Base-by-base conservation (phyloP, 345 rosid species). In the Isatis tinctoria region DNA sequence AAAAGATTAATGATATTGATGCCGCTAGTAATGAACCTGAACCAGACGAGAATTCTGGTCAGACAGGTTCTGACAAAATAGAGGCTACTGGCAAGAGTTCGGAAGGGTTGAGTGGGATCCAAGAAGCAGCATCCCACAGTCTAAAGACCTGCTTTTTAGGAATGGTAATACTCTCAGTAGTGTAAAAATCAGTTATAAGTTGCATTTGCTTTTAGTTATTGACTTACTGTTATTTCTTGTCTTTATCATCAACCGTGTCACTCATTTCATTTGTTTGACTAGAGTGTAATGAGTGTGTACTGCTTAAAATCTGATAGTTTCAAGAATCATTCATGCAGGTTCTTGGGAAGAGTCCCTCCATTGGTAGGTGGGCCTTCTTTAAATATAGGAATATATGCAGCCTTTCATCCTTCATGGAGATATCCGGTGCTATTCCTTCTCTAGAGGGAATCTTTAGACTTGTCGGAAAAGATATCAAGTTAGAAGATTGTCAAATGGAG, bases 351-450 rank as follows among this genome's bases (percentile, higher is more conserved):
- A 80, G 78, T 63, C 79, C 83, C 58, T 87, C 91, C 49, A 60
- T 90, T 80, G 74, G 86, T 79, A 87, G 75, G 72, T 90, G 96
- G 98, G 79, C 89, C 72, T 76, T 82, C 77, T 63, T 77, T 58
- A 87, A 85, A 79, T 90, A 81, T 78, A 85, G 87, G 82, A 90
- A 82, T 70, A 60, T 85, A 22, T 74, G 79, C 60, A 85, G 67
- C 69, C 60, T 81, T 64, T 80, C 88, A 36, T 77, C 96, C 73
- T 79, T 81, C 77, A 67, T 75, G 73, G 86, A 73, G 73, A 45
- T 71, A 67, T 74, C 87, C 54, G 86, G 81, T 62, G 78, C 79
- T 58, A 69, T 65, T 70, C 77, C 88, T 71, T 69, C 88, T 69
- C 78, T 95, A 32, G 90, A 83, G 73, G 80, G 66, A 77, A 83